phyloP scores from a whole-genome alignment of 2,329 filamentous ascomycete genomes.

The Ophiostoma sp. region DNA sequence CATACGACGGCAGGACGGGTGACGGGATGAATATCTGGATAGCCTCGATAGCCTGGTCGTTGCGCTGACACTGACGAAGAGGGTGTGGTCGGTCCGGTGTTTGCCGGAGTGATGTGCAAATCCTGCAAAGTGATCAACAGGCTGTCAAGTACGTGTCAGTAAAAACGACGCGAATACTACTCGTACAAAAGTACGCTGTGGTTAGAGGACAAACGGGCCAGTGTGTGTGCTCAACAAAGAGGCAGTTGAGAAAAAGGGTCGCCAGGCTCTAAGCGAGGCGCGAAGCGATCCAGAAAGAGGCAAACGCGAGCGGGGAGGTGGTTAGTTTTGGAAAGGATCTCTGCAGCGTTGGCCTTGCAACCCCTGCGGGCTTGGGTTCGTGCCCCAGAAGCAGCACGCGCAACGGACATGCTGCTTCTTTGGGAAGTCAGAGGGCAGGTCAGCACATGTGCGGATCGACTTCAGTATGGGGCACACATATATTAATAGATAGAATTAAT shows the following conservation, averaged over 20 bases:
- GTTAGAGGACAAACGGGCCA: too few species aligned
- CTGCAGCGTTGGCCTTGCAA: too few species aligned
- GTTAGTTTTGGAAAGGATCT: background rate
- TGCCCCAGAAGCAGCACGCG: background rate
- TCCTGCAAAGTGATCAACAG: background rate
- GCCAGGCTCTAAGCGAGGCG: background rate
- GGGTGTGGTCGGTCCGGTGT: background rate
- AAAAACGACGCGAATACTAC: background rate
- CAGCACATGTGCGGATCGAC: background rate
- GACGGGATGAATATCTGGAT: background rate
- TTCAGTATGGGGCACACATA: too few species aligned
- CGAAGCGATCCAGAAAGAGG: background rate
- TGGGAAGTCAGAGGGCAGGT: background rate
- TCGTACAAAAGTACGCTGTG: too few species aligned
- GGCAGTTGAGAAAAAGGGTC: background rate
- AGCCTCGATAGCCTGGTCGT: too few species aligned
- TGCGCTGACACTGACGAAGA: background rate
- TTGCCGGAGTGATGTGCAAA: background rate
- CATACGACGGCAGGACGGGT: background rate
- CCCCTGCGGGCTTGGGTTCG: too few species aligned
- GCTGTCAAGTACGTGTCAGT: background rate
- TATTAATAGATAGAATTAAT: too few species aligned
- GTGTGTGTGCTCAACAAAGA: background rate
- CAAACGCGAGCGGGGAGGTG: background rate
- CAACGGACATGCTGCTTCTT: constrained; percentile 10